Conservation (phyloP, 2,329 filamentous ascomycete genomes). For the Spiromastix sp. region DNA sequence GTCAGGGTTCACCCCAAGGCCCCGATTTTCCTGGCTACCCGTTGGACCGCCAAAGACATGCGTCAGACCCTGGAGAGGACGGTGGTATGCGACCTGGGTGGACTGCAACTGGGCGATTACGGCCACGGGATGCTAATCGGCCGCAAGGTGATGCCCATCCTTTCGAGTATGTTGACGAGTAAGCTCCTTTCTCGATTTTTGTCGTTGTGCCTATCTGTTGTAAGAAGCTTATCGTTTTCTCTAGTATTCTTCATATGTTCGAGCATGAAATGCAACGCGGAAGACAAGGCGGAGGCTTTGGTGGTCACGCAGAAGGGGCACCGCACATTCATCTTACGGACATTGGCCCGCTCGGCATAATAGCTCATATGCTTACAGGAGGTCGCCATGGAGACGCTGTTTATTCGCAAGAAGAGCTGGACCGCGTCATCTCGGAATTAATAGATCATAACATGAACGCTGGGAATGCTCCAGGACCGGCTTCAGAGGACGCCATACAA, state of each 20-base stretch:
- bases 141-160: conserved; percentile 39
- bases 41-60: background rate
- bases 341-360: conserved; percentile 39
- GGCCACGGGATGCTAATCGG: conserved; percentile 41
- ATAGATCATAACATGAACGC: conserved; percentile 68
- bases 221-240: background rate
- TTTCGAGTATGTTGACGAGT: conserved; percentile 39
- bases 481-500: conserved; percentile 62
- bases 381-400: conserved; percentile 63
- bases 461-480: conserved; percentile 72
- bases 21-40: background rate
- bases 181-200: conserved; percentile 17
- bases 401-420: conserved; percentile 81
- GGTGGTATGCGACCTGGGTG: background rate
- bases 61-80: background rate
- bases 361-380: conserved; percentile 31
- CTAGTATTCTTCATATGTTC: conserved; percentile 5
- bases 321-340: too few relatives aligned
- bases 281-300: conserved; percentile 9
- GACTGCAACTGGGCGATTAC: conserved; percentile 24
- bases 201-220: background rate
- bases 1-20: background rate
- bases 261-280: conserved; percentile 10
- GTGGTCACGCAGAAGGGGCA: conserved; percentile 15
- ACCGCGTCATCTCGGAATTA: conserved; percentile 74